Evolutionary conservation across 305 asterid genomes (phyloP), one percentile per base, ranked within the genome.

Genomic region (Salvia sclarea): DNA sequence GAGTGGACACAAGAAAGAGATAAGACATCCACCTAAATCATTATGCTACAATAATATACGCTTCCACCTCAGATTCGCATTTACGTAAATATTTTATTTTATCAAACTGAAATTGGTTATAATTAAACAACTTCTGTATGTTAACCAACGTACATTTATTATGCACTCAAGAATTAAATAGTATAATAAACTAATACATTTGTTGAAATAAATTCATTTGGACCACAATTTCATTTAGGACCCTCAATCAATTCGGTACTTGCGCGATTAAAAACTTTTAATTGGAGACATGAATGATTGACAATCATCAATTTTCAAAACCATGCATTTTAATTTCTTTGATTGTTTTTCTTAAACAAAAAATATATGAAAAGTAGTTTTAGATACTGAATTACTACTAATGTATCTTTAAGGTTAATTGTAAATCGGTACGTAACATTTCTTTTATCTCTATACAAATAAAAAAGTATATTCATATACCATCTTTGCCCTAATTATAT

Each of bases 21-120:
- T 2, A 60, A 57, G 72, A 62, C 47, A 54, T 28, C 74, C 50
- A 74, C 73, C 70, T 43, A 73, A 60, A 58, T 50, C 14, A 70
- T 70, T 40, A 67, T 38, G 14, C 3, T 1, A 5, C 55, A 61
- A 50, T 65, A 40, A 61, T 59, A 37, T 9, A 13, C 31, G 25
- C 20, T 37, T 20, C 53, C 47, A 37, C 41, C 25, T 17, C 49
- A 37, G 6, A 37, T 11, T 59, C 45, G 61, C 43, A 16, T 57
- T 57, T 17, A 57, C 48, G 31, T 9, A 17, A 14, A 35, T 35
- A 17, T 17, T 35, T 59, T 9, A 33, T 37, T 37, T 37, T 6
- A 37, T 21, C 52, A 40, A 61, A 17, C 3, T 17, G n/a, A 1
- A 37, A 59, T 18, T 18, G 21, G 18, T 11, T 4, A 8, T n/a